These are phyloP conservation scores for Aspergillus kassunensis DNA, from an alignment of 495 filamentous ascomycete species.

Conservation along the genomic window DNA sequence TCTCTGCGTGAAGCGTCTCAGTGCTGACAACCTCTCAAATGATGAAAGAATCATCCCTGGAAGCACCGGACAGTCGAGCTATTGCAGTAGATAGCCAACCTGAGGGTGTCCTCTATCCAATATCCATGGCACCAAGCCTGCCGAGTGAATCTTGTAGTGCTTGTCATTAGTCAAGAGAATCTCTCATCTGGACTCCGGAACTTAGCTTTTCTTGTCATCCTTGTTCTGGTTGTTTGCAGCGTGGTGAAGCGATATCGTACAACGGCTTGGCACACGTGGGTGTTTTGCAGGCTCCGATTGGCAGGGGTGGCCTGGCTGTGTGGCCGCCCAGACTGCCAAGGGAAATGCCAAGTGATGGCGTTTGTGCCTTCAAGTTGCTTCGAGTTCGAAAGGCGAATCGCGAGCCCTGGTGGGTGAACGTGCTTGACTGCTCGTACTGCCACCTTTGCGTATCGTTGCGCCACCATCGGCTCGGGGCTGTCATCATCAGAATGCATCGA, in stretches of 20 bases:
- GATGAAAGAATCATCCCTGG: too few relatives aligned
- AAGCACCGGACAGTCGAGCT: too few relatives aligned
- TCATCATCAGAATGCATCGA: background rate
- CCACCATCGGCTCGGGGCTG: background rate
- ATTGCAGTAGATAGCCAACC: too few relatives aligned
- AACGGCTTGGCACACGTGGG: conserved; percentile 5
- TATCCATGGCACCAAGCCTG: too few relatives aligned
- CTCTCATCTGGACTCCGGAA: background rate
- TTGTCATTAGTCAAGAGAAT: conserved; percentile 10
- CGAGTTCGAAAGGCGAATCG: background rate
- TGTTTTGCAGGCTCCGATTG: background rate
- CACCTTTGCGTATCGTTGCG: background rate
- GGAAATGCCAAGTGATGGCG: background rate
- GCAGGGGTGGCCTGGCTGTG: background rate
- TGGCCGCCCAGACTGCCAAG: background rate
- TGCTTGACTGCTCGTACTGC: background rate
- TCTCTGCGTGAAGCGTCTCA: background rate
- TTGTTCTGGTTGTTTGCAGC: background rate
- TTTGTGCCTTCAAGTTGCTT: too few relatives aligned
- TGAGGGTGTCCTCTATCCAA: too few relatives aligned
- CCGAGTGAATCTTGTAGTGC: background rate
- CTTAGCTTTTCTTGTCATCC: background rate
- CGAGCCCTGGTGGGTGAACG: background rate
- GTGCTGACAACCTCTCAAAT: too few relatives aligned
- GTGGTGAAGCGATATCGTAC: background rate